Percentiles rank a stretch among this genome's conserved stretches.
These are phyloP conservation scores for Cryptococcus floricola DNA, from an alignment of 1,284 basidiomycete genomes.

Conservation along the genomic window DNA sequence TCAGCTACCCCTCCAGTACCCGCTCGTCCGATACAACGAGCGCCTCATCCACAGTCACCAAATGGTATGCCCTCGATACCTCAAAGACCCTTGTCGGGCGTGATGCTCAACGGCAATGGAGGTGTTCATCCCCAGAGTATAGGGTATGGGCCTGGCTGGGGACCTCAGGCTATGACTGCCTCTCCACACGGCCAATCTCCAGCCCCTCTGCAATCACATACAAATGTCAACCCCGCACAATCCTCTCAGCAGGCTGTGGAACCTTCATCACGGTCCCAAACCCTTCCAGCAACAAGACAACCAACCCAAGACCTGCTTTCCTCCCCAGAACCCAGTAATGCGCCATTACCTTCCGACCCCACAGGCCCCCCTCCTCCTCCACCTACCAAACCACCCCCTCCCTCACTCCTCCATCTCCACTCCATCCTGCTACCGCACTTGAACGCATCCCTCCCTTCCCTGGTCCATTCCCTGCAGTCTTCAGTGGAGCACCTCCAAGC, in stretches of 20 bases:
- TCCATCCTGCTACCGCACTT: slow-evolving; percentile 72
- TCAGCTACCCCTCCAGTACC: slow-evolving; percentile 22
- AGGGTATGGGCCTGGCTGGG: slow-evolving; percentile 1
- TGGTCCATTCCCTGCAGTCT: slow-evolving; percentile 62
- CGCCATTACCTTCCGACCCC: slow-evolving; percentile 8
- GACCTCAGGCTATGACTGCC: slow-evolving; percentile 10
- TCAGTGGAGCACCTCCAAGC: slow-evolving; percentile 73
- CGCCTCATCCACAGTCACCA: slow-evolving; percentile 7
- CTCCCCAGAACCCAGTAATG: slow-evolving; percentile 17
- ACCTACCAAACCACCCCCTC: slow-evolving; percentile 65
- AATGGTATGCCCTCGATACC: slow-evolving; percentile 1
- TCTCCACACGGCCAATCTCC: slow-evolving; percentile 9
- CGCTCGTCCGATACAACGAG: slow-evolving; percentile 14
- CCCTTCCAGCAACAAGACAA: slow-evolving; percentile 9
- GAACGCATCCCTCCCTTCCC: slow-evolving; percentile 61
- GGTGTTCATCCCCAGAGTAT: neutral
- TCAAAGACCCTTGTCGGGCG: slow-evolving; percentile 7
- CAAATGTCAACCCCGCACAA: neutral
- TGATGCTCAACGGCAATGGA: no score
- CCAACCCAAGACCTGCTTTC: slow-evolving; percentile 32
- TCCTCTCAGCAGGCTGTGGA: neutral
- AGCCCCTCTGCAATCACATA: neutral
- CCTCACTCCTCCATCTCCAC: slow-evolving; percentile 79
- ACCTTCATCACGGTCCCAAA: neutral
- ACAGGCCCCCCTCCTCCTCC: slow-evolving; percentile 67